Percentiles rank a stretch among this genome's conserved stretches.
phyloP scores from a whole-genome alignment of 148 eudicot species.

The Hydrangea macrophylla region DNA sequence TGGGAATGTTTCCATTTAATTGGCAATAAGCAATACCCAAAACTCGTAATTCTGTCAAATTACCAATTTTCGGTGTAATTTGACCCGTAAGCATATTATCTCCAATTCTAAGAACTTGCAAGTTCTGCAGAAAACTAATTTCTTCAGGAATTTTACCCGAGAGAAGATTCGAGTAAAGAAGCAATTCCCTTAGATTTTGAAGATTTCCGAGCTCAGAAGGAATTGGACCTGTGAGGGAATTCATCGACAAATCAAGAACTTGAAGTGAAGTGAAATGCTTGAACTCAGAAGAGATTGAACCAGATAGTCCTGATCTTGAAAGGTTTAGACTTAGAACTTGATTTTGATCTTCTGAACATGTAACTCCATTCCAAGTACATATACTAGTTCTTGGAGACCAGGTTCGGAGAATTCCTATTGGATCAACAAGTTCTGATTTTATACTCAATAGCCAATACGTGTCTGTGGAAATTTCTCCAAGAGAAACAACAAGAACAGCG shows the following conservation, averaged over 20 bases:
- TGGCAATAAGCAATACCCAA: conserved; percentile 70
- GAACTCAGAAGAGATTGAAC: conserved; percentile 53
- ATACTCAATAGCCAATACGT: conserved; percentile 57
- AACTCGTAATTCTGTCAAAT: conserved; percentile 51
- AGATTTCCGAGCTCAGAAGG: conserved; percentile 64
- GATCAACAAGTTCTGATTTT: conserved; percentile 55
- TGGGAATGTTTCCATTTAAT: conserved; percentile 71
- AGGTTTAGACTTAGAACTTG: conserved; percentile 56
- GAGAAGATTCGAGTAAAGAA: conserved; percentile 55
- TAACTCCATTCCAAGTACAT: conserved; percentile 69
- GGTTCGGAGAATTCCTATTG: conserved; percentile 39
- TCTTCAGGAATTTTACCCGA: conserved; percentile 61
- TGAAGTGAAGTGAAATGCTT: conserved; percentile 57
- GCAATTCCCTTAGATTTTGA: conserved; percentile 45
- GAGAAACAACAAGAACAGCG: conserved; percentile 24
- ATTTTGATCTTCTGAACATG: conserved; percentile 63
- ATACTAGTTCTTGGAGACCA: conserved; percentile 52
- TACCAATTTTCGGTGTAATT: conserved; percentile 43
- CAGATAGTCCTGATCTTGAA: conserved; percentile 55
- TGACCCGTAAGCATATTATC: conserved; percentile 59
- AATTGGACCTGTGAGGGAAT: conserved; percentile 58
- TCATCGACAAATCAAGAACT: conserved; percentile 60
- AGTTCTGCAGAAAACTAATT: conserved; percentile 46
- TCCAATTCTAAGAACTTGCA: conserved; percentile 77
- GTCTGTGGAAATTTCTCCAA: conserved; percentile 37